Evolutionary conservation across 2,329 filamentous ascomycete species (phyloP).

Genomic region (Proliferodiscus dingleyae): DNA sequence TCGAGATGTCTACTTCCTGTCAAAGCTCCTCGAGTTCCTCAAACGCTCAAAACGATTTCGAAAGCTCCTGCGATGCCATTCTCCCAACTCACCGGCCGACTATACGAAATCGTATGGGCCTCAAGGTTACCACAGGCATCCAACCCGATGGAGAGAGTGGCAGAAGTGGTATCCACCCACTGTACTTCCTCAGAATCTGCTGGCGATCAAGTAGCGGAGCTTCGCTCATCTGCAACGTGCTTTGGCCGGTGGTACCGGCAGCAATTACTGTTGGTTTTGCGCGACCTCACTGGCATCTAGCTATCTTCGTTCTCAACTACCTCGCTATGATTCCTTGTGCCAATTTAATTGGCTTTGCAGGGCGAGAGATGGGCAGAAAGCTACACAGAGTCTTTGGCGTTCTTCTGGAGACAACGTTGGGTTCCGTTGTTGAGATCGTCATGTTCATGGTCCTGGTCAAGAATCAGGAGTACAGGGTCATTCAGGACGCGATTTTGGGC

Average conservation of each 20-base stretch:
- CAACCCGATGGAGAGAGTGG: conserved; percentile 62
- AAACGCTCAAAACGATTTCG: not conserved
- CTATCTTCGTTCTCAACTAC: conserved; percentile 67
- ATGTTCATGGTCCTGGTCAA: conserved; percentile 72
- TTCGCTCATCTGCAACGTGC: conserved; percentile 61
- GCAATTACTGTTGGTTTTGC: conserved; percentile 61
- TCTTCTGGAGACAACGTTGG: conserved; percentile 58
- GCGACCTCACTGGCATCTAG: conserved; percentile 51
- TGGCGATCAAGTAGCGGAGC: conserved; percentile 58
- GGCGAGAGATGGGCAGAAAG: conserved; percentile 68
- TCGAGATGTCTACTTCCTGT: no score
- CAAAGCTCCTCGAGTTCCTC: no score
- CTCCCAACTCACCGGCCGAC: not conserved
- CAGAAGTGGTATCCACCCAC: conserved; percentile 58
- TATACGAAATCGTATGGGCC: conserved; percentile 10
- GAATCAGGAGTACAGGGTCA: conserved; percentile 57
- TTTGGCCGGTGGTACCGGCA: conserved; percentile 71
- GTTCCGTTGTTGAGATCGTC: conserved; percentile 75
- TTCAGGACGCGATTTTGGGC: conserved; percentile 77
- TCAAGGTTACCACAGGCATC: conserved; percentile 33
- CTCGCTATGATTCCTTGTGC: conserved; percentile 74
- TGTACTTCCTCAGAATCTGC: conserved; percentile 58
- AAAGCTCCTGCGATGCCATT: no score
- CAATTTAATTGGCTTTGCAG: conserved; percentile 70
- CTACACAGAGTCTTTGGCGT: conserved; percentile 68